Percentiles rank a stretch among this genome's conserved stretches.
phyloP scores from a whole-genome alignment of 164 flowering plant species.

The Nymphaea thermarum region DNA sequence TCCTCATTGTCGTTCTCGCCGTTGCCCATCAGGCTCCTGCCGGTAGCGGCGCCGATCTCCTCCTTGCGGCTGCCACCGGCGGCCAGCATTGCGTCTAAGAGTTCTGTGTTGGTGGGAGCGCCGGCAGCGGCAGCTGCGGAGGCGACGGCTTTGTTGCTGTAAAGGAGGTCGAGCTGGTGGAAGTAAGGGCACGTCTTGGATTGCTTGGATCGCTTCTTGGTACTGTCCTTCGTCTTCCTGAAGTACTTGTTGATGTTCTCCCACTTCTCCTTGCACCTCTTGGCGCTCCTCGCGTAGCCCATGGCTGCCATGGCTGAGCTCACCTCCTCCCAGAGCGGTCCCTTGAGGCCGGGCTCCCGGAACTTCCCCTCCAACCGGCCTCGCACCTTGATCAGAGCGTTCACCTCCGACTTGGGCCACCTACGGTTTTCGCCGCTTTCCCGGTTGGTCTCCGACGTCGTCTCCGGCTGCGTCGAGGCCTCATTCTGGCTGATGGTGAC shows the following conservation, averaged over 20 bases:
- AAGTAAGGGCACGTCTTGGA: constrained; percentile 15
- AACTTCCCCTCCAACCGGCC: constrained; percentile 5
- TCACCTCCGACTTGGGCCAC: constrained; percentile 12
- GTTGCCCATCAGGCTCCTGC: too few species aligned
- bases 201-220: constrained; percentile 4
- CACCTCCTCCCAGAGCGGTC: constrained; percentile 11
- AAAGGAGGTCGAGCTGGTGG: constrained; percentile 8
- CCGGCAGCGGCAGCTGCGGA: neutral
- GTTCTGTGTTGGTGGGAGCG: neutral
- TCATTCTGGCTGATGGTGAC: neutral
- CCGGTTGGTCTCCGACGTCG: neutral
- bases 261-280: constrained; percentile 16
- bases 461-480: neutral
- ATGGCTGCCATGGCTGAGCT: constrained; percentile 7
- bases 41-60: too few species aligned
- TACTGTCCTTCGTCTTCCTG: constrained; percentile 6
- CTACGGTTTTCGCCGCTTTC: neutral
- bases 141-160: neutral
- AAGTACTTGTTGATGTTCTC: constrained; percentile 16
- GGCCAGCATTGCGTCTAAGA: constrained; percentile 3
- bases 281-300: constrained; percentile 8
- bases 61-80: neutral
- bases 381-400: constrained; percentile 9
- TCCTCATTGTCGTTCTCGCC: neutral
- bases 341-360: constrained; percentile 9